Evolutionary conservation across 805 yeast genomes (phyloP).

Genomic region (Metschnikowia lunata): DNA sequence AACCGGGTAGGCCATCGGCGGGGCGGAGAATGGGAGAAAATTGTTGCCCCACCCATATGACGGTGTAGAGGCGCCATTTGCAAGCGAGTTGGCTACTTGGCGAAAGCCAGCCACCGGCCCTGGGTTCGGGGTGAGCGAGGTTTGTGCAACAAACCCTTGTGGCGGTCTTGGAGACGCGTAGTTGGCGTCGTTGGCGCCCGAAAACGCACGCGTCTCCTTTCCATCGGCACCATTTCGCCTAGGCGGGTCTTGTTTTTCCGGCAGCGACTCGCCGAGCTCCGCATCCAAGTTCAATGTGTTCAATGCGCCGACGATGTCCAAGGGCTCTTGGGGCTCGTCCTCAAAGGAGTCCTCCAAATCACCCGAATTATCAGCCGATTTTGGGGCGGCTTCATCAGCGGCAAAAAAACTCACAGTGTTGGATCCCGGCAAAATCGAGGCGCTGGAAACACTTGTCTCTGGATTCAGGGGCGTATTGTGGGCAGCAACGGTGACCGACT

Average conservation of each 20-base stretch:
- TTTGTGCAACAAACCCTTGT: constrained; percentile 16
- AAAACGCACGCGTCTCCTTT: neutral
- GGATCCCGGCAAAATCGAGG: constrained; percentile 9
- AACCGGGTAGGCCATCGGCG: constrained; percentile 27
- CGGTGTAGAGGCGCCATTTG: constrained; percentile 27
- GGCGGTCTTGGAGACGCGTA: constrained; percentile 2
- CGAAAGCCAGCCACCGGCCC: constrained; percentile 20
- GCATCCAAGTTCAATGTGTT: constrained; percentile 44
- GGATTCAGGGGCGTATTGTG: constrained; percentile 13
- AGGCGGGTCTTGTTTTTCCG: neutral
- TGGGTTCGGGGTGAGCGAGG: constrained; percentile 26
- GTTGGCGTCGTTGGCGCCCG: neutral
- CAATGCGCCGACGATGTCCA: constrained; percentile 47
- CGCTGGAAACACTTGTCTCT: constrained; percentile 17
- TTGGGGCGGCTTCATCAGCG: constrained; percentile 14
- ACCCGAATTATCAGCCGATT: constrained; percentile 4
- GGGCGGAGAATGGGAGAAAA: constrained; percentile 35
- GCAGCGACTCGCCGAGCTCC: constrained; percentile 21
- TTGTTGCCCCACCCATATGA: constrained; percentile 32
- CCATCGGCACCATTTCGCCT: neutral
- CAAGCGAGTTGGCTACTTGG: constrained; percentile 11
- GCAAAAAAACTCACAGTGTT: constrained; percentile 21
- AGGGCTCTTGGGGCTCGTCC: constrained; percentile 17
- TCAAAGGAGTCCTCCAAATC: constrained; percentile 9
- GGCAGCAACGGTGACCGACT: constrained; percentile 18